Evolutionary conservation across 2,329 filamentous ascomycete species (phyloP), one percentile per base, ranked within the genome.

Genomic region (Pseudopyricularia cyperi): DNA sequence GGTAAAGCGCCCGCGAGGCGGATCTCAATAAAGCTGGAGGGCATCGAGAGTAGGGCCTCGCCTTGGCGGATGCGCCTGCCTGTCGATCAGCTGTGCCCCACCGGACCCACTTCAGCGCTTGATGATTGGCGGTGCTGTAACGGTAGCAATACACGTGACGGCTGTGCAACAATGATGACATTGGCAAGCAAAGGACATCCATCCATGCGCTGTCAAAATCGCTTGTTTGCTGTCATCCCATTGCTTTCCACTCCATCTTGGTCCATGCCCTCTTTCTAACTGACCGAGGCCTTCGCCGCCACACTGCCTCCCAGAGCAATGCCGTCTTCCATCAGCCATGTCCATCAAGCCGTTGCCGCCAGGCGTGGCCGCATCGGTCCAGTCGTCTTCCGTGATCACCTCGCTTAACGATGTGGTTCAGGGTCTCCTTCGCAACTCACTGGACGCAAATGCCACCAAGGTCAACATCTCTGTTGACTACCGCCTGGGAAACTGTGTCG

Each of bases 331-430:
- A 12, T n/a, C 28, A 2, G 24, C 24, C 65, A 81, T 81, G 77
- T 77, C 74, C 55, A 91, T 93, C 61, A 73, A 74, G 57, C 80
- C 74, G 50, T 75, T 95, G 54, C 85, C 89, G 12, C 68, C 77
- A 35, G 74, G 86, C 57, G 87, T 86, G 53, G 74, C 82, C 59
- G 79, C 84, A 48, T 87, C 89, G 64, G 84, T 98, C 68, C 87
- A 84, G 63, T 95, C 91, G 1, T 94, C 91, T 0, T 80, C 81
- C n/a, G 73, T 77, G 52, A 84, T 97, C 58, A 85, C 82, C 2
- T 85, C 82, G 46, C 71, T 97, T 32, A 84, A 83, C 58, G 77
- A 71, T 26, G 89, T 87, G 4, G 71, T 87, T 14, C 71, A 80
- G 52, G 87, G 85, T 46, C 74, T 97, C 9, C 59, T 94, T 26